These are phyloP conservation scores for Crithidia sp. DNA, from an alignment of 208 protist species.

Conservation along the genomic window DNA sequence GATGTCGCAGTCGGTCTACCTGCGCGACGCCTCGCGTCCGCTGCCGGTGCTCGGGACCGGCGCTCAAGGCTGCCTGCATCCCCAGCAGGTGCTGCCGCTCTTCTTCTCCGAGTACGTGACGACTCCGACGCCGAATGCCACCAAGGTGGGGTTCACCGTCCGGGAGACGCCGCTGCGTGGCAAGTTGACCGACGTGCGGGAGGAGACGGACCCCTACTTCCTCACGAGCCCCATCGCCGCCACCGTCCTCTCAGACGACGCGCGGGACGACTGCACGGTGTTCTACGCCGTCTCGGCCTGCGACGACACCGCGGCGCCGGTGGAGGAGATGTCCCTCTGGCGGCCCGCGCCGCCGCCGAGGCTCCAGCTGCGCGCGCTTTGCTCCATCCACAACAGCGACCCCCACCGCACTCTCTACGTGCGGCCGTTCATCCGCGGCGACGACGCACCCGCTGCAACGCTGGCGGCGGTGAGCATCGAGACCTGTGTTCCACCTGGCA, in stretches of 20 bases:
- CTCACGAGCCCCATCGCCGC: conserved; percentile 20
- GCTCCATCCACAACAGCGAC: conserved; percentile 24
- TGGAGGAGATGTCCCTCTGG: conserved; percentile 1
- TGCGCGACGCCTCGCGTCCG: conserved; percentile 14
- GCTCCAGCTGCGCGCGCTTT: conserved; percentile 23
- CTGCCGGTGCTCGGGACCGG: conserved; percentile 20
- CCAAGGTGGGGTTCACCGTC: conserved; percentile 21
- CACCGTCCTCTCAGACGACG: conserved; percentile 17
- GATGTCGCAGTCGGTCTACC: conserved; percentile 20
- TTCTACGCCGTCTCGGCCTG: conserved; percentile 26
- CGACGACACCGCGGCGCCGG: no score
- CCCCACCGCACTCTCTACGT: conserved; percentile 14
- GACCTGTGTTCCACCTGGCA: conserved; percentile 14
- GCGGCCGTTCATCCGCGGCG: not conserved
- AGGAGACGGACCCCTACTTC: conserved; percentile 24
- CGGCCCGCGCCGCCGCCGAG: conserved; percentile 3
- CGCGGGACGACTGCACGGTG: conserved; percentile 16
- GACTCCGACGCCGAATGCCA: conserved; percentile 13
- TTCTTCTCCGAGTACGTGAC: conserved; percentile 33
- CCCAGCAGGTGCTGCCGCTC: conserved; percentile 25
- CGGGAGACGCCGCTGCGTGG: conserved; percentile 4
- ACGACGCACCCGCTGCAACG: conserved; percentile 12
- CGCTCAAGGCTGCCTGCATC: conserved; percentile 19
- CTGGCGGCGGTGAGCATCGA: conserved; percentile 6
- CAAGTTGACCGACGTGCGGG: not conserved